These are phyloP conservation scores for Talaromyces sp. DNA, from an alignment of 2,329 filamentous ascomycete genomes.

Conservation along the genomic window DNA sequence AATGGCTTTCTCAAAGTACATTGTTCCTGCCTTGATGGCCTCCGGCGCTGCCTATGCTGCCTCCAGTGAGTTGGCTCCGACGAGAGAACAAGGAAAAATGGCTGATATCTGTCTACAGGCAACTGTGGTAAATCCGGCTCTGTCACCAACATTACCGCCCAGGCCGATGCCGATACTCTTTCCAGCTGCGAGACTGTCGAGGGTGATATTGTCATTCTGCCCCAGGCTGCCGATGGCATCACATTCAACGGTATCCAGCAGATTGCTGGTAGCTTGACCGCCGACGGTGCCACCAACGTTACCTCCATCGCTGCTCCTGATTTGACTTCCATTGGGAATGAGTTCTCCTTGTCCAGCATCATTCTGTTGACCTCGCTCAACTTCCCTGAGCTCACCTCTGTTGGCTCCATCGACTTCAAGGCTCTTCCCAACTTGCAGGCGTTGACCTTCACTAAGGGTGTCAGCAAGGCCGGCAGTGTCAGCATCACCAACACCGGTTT, in stretches of 20 bases:
- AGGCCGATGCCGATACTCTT: constrained; percentile 63
- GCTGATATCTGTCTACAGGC: constrained; percentile 23
- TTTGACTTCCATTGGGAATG: constrained; percentile 65
- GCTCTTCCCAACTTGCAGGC: constrained; percentile 65
- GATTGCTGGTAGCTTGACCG: constrained; percentile 59
- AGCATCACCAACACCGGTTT: constrained; percentile 84
- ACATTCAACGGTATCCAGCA: constrained; percentile 60
- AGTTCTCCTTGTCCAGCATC: constrained; percentile 68
- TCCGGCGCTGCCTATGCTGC: constrained; percentile 54
- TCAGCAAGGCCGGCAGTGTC: constrained; percentile 65
- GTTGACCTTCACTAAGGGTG: constrained; percentile 61
- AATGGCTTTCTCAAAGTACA: constrained; percentile 57
- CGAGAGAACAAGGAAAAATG: constrained; percentile 15
- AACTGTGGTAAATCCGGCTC: constrained; percentile 24
- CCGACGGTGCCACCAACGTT: constrained; percentile 59
- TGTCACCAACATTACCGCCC: constrained; percentile 55
- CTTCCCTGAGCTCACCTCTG: constrained; percentile 63
- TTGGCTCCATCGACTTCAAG: constrained; percentile 68
- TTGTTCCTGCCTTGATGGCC: constrained; percentile 57
- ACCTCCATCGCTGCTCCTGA: constrained; percentile 61
- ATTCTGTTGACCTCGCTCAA: constrained; percentile 67
- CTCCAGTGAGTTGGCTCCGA: constrained; percentile 26
- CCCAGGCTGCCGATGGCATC: constrained; percentile 57
- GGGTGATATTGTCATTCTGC: constrained; percentile 66
- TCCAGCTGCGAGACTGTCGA: constrained; percentile 65